Percentiles rank a stretch among this genome's conserved stretches.
Evolutionary conservation across 2,329 filamentous ascomycete genomes (phyloP).

Genomic region (Colletotrichum tofieldiae): DNA sequence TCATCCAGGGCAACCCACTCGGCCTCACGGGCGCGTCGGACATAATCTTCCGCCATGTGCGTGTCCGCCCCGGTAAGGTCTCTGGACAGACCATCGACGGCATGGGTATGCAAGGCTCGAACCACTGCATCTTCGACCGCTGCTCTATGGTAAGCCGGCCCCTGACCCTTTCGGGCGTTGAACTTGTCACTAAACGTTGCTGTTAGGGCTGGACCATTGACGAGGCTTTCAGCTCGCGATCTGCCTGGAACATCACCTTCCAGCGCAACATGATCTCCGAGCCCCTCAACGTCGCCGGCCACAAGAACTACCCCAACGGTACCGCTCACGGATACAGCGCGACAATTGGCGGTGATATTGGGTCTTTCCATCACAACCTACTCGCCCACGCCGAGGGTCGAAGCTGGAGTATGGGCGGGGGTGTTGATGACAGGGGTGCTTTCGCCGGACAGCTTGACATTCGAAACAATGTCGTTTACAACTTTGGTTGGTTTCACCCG

Average conservation of each 20-base stretch:
- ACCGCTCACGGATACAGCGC: conserved; percentile 49
- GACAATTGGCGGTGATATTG: conserved; percentile 52
- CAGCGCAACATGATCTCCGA: conserved; percentile 55
- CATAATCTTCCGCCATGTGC: conserved; percentile 47
- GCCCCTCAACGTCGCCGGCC: conserved; percentile 54
- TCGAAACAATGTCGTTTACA: conserved; percentile 55
- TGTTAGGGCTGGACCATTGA: conserved; percentile 52
- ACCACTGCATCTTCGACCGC: conserved; percentile 53
- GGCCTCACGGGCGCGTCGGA: conserved; percentile 52
- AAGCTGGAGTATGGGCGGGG: conserved; percentile 55
- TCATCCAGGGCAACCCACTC: conserved; percentile 50
- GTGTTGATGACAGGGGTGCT: conserved; percentile 49
- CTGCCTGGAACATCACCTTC: conserved; percentile 53
- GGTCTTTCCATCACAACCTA: conserved; percentile 55
- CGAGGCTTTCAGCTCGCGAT: conserved; percentile 53
- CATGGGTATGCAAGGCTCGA: conserved; percentile 54
- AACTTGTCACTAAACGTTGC: background rate
- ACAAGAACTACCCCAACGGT: conserved; percentile 54
- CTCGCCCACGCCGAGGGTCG: conserved; percentile 52
- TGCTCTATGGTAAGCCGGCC: conserved; percentile 49
- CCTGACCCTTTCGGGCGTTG: background rate
- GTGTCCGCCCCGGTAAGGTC: conserved; percentile 51
- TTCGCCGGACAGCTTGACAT: conserved; percentile 53
- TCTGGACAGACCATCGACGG: conserved; percentile 52
- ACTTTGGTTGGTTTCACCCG: conserved; percentile 48